phyloP scores from a whole-genome alignment of 371 early-diverging fungal species.

The Actinomortierella wolfii region DNA sequence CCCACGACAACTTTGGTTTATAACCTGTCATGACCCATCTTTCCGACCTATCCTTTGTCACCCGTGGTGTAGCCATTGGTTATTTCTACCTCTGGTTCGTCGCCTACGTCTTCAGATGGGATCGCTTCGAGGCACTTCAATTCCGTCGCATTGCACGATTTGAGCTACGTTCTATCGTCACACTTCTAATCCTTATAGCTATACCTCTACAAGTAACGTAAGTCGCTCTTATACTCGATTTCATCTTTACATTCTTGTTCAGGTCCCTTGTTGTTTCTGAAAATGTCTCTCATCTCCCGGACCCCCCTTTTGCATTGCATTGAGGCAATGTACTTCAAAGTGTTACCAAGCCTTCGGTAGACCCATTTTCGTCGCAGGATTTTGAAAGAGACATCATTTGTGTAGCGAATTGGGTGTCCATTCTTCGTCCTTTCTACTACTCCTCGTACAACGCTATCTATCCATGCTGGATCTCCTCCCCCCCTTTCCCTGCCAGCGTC shows the following conservation, averaged over 20 bases:
- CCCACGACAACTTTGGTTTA: background rate
- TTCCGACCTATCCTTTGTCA: conserved; percentile 22
- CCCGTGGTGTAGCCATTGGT: conserved; percentile 14
- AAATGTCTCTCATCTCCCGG: too few species aligned
- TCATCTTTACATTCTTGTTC: too few species aligned
- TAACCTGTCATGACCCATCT: conserved; percentile 19
- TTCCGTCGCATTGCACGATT: conserved; percentile 23
- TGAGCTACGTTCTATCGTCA: conserved; percentile 33
- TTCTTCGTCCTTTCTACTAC: background rate
- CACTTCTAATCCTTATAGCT: conserved; percentile 17
- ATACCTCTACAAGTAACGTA: conserved; percentile 22
- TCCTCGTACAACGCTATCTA: background rate
- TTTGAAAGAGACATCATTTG: too few species aligned
- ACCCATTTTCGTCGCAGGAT: too few species aligned
- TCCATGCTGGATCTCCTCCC: too few species aligned
- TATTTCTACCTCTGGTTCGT: conserved; percentile 33
- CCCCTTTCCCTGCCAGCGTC: too few species aligned
- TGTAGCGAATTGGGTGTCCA: too few species aligned
- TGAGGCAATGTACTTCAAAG: too few species aligned
- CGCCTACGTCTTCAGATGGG: conserved; percentile 19
- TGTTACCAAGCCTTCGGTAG: too few species aligned
- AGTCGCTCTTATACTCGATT: conserved; percentile 4
- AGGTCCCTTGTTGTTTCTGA: too few species aligned
- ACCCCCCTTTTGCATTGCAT: too few species aligned
- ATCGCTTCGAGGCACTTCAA: conserved; percentile 19